A percentile compares a stretch with the other conserved stretches of the same genome.
These are phyloP conservation scores for Pythium aquatile DNA, from an alignment of 352 stramenopile genomes.

Conservation along the genomic window DNA sequence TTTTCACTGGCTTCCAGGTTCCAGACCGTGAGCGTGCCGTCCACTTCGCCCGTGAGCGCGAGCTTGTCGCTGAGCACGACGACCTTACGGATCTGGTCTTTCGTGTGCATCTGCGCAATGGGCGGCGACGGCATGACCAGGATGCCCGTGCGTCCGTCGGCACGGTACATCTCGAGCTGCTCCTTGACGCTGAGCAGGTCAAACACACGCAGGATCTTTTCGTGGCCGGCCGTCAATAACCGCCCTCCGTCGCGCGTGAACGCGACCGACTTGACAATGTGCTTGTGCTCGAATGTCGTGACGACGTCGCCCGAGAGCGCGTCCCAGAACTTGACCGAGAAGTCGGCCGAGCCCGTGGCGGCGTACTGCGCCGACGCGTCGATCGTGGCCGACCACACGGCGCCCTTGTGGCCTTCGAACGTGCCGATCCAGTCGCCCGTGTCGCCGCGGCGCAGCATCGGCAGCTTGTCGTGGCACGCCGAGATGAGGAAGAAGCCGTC, in stretches of 20 bases:
- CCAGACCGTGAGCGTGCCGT: constrained; percentile 73
- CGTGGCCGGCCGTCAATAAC: constrained; percentile 93
- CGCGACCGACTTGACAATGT: constrained; percentile 96
- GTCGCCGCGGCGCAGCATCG: constrained; percentile 81
- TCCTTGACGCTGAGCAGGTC: constrained; percentile 70
- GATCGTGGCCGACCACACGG: constrained; percentile 90
- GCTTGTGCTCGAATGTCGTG: constrained; percentile 93
- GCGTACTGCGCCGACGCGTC: constrained; percentile 81
- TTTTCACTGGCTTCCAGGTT: constrained; percentile 52
- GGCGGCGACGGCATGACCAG: constrained; percentile 47
- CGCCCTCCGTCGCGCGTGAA: constrained; percentile 87
- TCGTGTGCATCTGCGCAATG: constrained; percentile 53
- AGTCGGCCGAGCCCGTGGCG: constrained; percentile 93
- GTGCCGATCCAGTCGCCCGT: constrained; percentile 96
- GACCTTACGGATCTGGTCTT: constrained; percentile 79
- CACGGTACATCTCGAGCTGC: constrained; percentile 54
- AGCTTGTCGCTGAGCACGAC: constrained; percentile 52
- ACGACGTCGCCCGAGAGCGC: constrained; percentile 93
- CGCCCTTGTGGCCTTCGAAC: constrained; percentile 96
- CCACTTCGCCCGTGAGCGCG: constrained; percentile 70
- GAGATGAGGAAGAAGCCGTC: constrained; percentile 76
- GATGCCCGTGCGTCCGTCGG: constrained; percentile 61
- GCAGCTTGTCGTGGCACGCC: constrained; percentile 86
- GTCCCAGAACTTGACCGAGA: constrained; percentile 96
- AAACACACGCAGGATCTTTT: constrained; percentile 94